phyloP scores from a whole-genome alignment of 805 yeast species.

The Ogataea naganishii region DNA sequence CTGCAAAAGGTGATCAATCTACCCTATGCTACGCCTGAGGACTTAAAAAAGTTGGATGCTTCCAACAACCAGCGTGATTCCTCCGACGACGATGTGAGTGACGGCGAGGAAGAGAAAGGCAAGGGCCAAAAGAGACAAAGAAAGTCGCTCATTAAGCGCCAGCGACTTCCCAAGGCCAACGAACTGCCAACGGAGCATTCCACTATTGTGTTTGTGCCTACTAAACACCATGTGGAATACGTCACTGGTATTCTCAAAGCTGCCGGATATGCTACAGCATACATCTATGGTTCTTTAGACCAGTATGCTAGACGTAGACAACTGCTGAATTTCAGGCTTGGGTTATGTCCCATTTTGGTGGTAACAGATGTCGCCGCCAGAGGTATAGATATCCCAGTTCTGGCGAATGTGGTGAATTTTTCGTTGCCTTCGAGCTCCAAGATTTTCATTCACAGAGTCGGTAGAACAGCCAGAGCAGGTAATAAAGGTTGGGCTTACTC shows the following conservation, averaged over 20 bases:
- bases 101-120: slow-evolving; percentile 21
- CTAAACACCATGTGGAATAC: slow-evolving; percentile 96
- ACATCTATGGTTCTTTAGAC: slow-evolving; percentile 89
- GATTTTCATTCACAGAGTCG: slow-evolving; percentile 93
- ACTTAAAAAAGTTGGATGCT: slow-evolving; percentile 42
- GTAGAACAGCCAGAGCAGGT: slow-evolving; percentile 99
- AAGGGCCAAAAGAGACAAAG: slow-evolving; percentile 24
- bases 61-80: slow-evolving; percentile 41
- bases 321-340: slow-evolving; percentile 74
- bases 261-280: slow-evolving; percentile 79
- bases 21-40: slow-evolving; percentile 71
- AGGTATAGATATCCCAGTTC: slow-evolving; percentile 96
- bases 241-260: slow-evolving; percentile 59
- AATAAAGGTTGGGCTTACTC: slow-evolving; percentile 97
- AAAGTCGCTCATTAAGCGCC: slow-evolving; percentile 35
- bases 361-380: slow-evolving; percentile 99
- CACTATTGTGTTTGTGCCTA: slow-evolving; percentile 91
- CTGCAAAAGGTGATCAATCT: slow-evolving; percentile 78
- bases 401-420: slow-evolving; percentile 90
- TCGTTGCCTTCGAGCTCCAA: slow-evolving; percentile 89
- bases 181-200: slow-evolving; percentile 79
- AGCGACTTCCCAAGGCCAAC: slow-evolving; percentile 67
- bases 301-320: slow-evolving; percentile 92
- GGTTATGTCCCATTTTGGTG: slow-evolving; percentile 77
- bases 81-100: slow-evolving; percentile 43